phyloP scores from a whole-genome alignment of 2,329 filamentous ascomycete species.

The Metarhizium sp. region DNA sequence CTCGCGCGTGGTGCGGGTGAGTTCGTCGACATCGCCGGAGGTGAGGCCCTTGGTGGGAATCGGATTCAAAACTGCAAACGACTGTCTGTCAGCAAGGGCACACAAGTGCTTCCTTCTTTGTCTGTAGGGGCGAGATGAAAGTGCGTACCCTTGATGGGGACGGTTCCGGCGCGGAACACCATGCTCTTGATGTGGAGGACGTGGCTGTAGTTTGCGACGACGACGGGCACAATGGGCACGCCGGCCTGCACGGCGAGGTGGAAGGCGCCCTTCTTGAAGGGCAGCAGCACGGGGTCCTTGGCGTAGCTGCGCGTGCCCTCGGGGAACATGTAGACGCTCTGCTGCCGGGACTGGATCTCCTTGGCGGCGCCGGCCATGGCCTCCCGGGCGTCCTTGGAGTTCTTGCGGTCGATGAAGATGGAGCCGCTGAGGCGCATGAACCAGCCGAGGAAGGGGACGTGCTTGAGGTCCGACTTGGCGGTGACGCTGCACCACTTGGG shows the following conservation, averaged over 20 bases:
- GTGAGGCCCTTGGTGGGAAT: slow-evolving; percentile 68
- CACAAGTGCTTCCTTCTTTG: too few relatives aligned
- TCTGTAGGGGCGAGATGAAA: not conserved
- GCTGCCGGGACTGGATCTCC: slow-evolving; percentile 63
- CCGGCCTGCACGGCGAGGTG: slow-evolving; percentile 90
- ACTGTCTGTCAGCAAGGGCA: not conserved
- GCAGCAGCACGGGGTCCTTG: slow-evolving; percentile 68
- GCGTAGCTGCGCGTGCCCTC: slow-evolving; percentile 92
- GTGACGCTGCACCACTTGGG: slow-evolving; percentile 88
- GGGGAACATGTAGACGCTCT: slow-evolving; percentile 79
- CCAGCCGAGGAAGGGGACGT: slow-evolving; percentile 81
- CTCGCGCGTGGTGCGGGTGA: slow-evolving; percentile 59
- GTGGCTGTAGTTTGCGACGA: slow-evolving; percentile 71
- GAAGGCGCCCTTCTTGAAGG: slow-evolving; percentile 99
- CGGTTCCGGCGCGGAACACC: slow-evolving; percentile 57
- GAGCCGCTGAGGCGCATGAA: slow-evolving; percentile 84
- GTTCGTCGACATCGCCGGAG: slow-evolving; percentile 65
- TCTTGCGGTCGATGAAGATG: slow-evolving; percentile 91
- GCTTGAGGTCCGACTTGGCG: slow-evolving; percentile 76
- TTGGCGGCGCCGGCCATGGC: slow-evolving; percentile 77
- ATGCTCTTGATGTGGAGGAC: slow-evolving; percentile 55
- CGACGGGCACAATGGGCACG: slow-evolving; percentile 83
- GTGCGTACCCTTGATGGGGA: slow-evolving; percentile 63
- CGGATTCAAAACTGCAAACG: slow-evolving; percentile 59
- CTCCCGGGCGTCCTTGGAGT: slow-evolving; percentile 69